Evolutionary conservation across 495 filamentous ascomycete species (phyloP).

Genomic region (Pseudoneurospora amorphoporcata): DNA sequence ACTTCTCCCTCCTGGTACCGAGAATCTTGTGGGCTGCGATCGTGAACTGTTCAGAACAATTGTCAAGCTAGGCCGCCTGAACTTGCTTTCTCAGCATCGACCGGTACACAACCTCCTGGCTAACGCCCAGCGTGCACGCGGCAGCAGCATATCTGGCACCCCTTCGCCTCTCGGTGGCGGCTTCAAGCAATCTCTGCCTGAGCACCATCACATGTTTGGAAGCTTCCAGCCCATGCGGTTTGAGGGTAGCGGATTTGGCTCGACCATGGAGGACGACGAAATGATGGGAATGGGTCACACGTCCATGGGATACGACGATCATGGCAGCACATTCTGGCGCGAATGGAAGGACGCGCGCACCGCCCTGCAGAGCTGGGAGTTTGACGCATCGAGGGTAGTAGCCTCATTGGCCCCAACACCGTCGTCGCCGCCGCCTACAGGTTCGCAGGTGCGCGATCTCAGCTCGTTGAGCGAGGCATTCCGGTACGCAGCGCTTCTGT

Average conservation of each 20-base stretch:
- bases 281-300: conserved; percentile 22
- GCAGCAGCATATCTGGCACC: conserved; percentile 7
- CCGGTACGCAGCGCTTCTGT: conserved; percentile 79
- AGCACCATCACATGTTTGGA: conserved; percentile 15
- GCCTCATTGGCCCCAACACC: conserved; percentile 9
- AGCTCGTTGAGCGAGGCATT: conserved; percentile 75
- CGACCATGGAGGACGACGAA: conserved; percentile 38
- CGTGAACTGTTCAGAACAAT: conserved; percentile 68
- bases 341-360: conserved; percentile 77
- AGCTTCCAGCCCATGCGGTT: conserved; percentile 31
- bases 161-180: conserved; percentile 32
- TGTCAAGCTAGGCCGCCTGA: conserved; percentile 69
- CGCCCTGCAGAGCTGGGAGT: conserved; percentile 71
- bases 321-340: conserved; percentile 60
- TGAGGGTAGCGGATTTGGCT: conserved; percentile 53
- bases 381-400: conserved; percentile 43
- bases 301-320: conserved; percentile 36
- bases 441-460: conserved; percentile 39
- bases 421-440: conserved; percentile 23
- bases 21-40: conserved; percentile 85
- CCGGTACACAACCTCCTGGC: conserved; percentile 33
- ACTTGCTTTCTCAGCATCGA: conserved; percentile 75
- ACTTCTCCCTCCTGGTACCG: conserved; percentile 43
- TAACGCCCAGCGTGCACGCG: conserved; percentile 18
- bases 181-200: conserved; percentile 36